Evolutionary conservation across 169 alveolate species (phyloP), one percentile per base, ranked within the genome.

Genomic region (Plasmodium gallinaceum): DNA sequence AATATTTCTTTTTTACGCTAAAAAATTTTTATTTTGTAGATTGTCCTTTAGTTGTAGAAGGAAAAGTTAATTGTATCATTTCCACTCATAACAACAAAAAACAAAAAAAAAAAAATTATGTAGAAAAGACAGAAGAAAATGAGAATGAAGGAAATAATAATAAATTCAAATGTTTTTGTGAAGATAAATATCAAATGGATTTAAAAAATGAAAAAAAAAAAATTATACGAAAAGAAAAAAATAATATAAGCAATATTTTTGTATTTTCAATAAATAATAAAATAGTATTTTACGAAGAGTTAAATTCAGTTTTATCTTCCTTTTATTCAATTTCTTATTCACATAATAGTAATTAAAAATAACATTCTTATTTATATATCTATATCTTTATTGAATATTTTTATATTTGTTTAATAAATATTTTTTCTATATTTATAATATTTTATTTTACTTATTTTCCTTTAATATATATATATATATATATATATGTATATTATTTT

Each of bases 261-360:
- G 39, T 62, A 62, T 62, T 62, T 8, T 62, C 72, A 16, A 37
- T 62, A 62, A 62, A 62, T 20, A 62, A 62, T 37, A 20, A 24
- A 14, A 62, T 62, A 16, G 48, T 62, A 8, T 62, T 62, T 62
- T 62, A 62, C 18, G 72, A 62, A 26, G 72, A 62, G 8, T 9
- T 24, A 7, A 26, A 24, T 20, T 62, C 10, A 16, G 18, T 18
- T 20, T 46, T 62, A 2, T 26, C 20, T 26, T 18, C 72, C 7
- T 62, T 62, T 62, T 62, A 62, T 14, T 26, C 16, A 20, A 62
- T 62, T n/a, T 62, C 72, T 20, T 62, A 62, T 62, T 26, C 72
- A 9, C 46, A 62, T 20, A 12, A 62, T 37, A 62, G 72, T 62
- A 62, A 62, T 20, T n/a, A 7, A 24, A 2, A 62, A 26, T 62